phyloP scores from a whole-genome alignment of 2,329 filamentous ascomycete species.

The Cercospora janseana region DNA sequence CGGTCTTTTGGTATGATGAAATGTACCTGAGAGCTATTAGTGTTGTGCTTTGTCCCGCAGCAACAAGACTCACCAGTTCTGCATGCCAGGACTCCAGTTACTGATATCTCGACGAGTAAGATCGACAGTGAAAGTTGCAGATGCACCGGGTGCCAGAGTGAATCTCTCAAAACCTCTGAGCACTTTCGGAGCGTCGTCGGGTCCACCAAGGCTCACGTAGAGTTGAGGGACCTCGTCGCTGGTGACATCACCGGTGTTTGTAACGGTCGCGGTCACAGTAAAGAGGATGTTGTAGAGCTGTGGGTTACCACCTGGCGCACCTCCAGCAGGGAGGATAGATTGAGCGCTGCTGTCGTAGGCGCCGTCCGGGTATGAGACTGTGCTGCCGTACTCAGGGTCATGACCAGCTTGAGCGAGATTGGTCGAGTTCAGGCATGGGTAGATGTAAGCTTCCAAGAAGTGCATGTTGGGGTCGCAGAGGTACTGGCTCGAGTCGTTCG shows the following conservation, averaged over 20 bases:
- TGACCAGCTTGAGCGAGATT: background rate
- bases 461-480: slow-evolving; percentile 3
- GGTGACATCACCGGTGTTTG: slow-evolving; percentile 58
- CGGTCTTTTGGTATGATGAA: slow-evolving; percentile 26
- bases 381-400: background rate
- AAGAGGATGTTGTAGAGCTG: slow-evolving; percentile 62
- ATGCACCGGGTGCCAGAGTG: slow-evolving; percentile 25
- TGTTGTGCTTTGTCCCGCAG: background rate
- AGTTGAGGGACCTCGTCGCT: slow-evolving; percentile 58
- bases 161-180: slow-evolving; percentile 45
- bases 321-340: background rate
- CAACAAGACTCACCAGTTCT: slow-evolving; percentile 48
- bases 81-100: slow-evolving; percentile 26
- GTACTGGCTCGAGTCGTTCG: background rate
- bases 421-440: background rate
- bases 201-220: slow-evolving; percentile 43
- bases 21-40: background rate
- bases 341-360: background rate
- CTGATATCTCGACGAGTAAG: slow-evolving; percentile 28
- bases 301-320: slow-evolving; percentile 43
- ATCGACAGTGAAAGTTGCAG: slow-evolving; percentile 21
- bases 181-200: slow-evolving; percentile 47
- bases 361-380: background rate
- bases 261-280: slow-evolving; percentile 55
- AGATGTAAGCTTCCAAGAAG: background rate